A percentile compares a stretch with the other conserved stretches of the same genome.
These are phyloP conservation scores for Psilocybe cyanescens DNA, from an alignment of 768 basidiomycete species.

Conservation along the genomic window DNA sequence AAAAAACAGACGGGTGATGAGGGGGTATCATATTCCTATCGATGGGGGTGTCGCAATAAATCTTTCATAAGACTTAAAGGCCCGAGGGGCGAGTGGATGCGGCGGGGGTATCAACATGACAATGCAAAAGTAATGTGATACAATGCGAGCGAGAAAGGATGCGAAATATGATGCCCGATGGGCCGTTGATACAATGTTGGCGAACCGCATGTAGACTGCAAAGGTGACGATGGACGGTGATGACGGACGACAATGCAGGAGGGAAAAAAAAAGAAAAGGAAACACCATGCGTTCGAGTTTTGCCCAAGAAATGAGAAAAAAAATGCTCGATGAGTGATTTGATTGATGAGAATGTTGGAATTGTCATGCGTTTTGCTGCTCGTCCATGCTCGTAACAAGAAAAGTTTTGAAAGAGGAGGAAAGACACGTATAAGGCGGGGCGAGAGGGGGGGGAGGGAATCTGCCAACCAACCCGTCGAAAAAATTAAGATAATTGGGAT, in stretches of 20 bases:
- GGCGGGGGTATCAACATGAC: conserved; percentile 6
- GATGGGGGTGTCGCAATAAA: conserved; percentile 14
- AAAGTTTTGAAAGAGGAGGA: not conserved
- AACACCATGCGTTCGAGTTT: conserved; percentile 5
- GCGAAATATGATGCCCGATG: conserved; percentile 7
- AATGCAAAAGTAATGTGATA: conserved; percentile 8
- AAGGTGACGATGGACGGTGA: conserved; percentile 10
- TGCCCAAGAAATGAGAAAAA: conserved; percentile 3
- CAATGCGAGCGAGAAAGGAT: conserved; percentile 1
- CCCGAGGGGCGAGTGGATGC: not conserved
- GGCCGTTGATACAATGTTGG: conserved; percentile 1
- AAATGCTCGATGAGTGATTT: not conserved
- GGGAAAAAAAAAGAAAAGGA: not conserved
- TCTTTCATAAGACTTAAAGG: not conserved
- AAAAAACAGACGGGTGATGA: not conserved
- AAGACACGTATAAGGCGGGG: conserved; percentile 7
- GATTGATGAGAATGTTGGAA: not conserved
- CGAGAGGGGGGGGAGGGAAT: not conserved
- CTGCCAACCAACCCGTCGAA: conserved; percentile 17
- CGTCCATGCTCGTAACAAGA: conserved; percentile 14
- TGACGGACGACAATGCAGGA: conserved; percentile 5
- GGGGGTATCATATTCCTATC: conserved; percentile 23
- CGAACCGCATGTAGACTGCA: conserved; percentile 9
- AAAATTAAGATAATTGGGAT: conserved; percentile 17
- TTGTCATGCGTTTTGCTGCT: conserved; percentile 10